A percentile compares a stretch with the other conserved stretches of the same genome.
These are phyloP conservation scores for Apophysomyces sp. DNA, from an alignment of 371 early-diverging fungal genomes.

Conservation along the genomic window DNA sequence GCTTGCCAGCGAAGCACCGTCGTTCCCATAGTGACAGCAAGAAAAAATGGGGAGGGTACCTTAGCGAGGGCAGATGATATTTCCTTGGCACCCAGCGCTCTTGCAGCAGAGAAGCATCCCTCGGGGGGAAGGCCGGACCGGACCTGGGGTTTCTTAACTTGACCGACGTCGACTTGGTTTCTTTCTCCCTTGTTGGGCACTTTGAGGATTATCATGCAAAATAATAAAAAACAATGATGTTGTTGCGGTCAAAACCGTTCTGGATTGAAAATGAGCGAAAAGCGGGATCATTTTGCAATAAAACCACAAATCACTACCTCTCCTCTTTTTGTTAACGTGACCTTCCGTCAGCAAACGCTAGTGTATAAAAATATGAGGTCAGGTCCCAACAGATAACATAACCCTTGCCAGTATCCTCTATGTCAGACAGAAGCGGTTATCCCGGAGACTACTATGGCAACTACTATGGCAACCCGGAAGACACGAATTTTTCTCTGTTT, in stretches of 20 bases:
- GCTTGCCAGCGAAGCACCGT: too few relatives aligned
- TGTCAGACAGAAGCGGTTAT: background rate
- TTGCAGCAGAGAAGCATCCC: too few relatives aligned
- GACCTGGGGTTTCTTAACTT: background rate
- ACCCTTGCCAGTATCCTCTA: background rate
- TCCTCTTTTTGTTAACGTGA: background rate
- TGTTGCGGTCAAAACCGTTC: background rate
- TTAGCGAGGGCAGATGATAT: too few relatives aligned
- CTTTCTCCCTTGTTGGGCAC: background rate
- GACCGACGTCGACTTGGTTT: background rate
- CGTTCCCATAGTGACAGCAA: too few relatives aligned
- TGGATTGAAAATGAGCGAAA: background rate
- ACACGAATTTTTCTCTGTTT: constrained; percentile 6
- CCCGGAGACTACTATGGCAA: background rate
- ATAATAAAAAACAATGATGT: too few relatives aligned
- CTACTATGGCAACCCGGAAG: background rate
- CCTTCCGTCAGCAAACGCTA: constrained; percentile 1
- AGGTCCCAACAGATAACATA: background rate
- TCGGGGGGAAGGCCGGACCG: too few relatives aligned
- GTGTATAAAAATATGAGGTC: background rate
- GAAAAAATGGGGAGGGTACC: too few relatives aligned
- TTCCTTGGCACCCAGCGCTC: too few relatives aligned
- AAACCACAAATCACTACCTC: background rate
- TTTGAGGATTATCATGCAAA: background rate
- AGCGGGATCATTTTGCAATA: background rate